A percentile compares a stretch with the other conserved stretches of the same genome.
Evolutionary conservation across 176 grass and related monocot genomes (phyloP).

Genomic region (Oryza longistaminata): DNA sequence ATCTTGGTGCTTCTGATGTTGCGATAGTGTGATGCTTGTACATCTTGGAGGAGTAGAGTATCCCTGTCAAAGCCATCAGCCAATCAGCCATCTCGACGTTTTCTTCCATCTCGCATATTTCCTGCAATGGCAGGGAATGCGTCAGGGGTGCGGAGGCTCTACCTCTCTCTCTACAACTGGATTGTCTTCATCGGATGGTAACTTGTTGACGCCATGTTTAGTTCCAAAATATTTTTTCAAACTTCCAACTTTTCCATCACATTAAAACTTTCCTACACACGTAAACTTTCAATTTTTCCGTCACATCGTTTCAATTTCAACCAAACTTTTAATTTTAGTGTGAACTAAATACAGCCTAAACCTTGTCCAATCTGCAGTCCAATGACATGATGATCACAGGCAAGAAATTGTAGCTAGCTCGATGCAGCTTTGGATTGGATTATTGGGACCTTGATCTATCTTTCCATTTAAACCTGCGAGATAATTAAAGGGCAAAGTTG

Average conservation of each 20-base stretch:
- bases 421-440: not conserved
- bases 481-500: slow-evolving; percentile 23
- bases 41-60: not conserved
- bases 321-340: no score
- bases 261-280: no score
- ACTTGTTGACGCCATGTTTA: no score
- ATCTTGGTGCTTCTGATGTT: not conserved
- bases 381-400: slow-evolving; percentile 40
- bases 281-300: no score
- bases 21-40: no score
- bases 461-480: not conserved
- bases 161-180: slow-evolving; percentile 39
- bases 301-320: no score
- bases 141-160: not conserved
- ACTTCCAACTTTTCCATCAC: no score
- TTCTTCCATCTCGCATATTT: not conserved
- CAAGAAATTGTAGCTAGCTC: not conserved
- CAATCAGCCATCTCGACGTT: not conserved
- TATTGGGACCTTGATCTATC: not conserved
- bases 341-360: not conserved
- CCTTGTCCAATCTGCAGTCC: slow-evolving; percentile 6
- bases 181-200: slow-evolving; percentile 24
- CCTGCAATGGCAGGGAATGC: slow-evolving; percentile 18
- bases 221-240: no score
- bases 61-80: not conserved